These are phyloP conservation scores for Meyerozyma guilliermondii DNA, from an alignment of 1,139 yeast genomes.

Conservation along the genomic window DNA sequence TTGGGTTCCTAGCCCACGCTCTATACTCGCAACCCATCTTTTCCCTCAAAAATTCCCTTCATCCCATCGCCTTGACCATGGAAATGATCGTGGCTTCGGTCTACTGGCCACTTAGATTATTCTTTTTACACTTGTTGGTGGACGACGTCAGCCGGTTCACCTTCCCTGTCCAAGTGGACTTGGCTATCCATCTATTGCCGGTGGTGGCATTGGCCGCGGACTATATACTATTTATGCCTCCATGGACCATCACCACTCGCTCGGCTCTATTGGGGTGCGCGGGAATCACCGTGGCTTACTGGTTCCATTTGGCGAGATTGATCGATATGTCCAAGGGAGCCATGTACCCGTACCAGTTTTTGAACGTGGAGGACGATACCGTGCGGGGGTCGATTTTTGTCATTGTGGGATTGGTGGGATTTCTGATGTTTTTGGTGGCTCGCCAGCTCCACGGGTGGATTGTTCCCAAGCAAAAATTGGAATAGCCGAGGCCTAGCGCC, in stretches of 20 bases:
- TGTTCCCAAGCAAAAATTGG: neutral
- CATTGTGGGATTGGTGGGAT: constrained; percentile 44
- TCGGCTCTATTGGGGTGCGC: constrained; percentile 38
- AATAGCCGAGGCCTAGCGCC: neutral
- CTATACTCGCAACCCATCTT: constrained; percentile 18
- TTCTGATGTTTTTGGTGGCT: constrained; percentile 23
- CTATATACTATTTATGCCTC: constrained; percentile 51
- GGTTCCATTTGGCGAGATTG: constrained; percentile 45
- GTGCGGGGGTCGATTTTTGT: constrained; percentile 46
- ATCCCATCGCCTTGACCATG: constrained; percentile 50
- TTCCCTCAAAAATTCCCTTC: constrained; percentile 31
- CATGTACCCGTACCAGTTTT: constrained; percentile 60
- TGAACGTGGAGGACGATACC: constrained; percentile 45
- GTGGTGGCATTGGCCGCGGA: constrained; percentile 46
- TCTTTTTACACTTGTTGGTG: constrained; percentile 37
- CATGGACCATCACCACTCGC: constrained; percentile 30
- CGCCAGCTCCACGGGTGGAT: neutral
- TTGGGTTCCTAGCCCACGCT: constrained; percentile 40
- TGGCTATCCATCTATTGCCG: constrained; percentile 59
- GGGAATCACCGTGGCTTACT: constrained; percentile 43
- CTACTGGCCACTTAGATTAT: constrained; percentile 63
- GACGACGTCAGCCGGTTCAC: constrained; percentile 24
- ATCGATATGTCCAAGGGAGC: constrained; percentile 43
- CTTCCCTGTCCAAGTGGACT: constrained; percentile 48
- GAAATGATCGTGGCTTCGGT: constrained; percentile 57